Evolutionary conservation across 2,329 filamentous ascomycete genomes (phyloP), one percentile per base, ranked within the genome.

Genomic region (Madurella mycetomatis): DNA sequence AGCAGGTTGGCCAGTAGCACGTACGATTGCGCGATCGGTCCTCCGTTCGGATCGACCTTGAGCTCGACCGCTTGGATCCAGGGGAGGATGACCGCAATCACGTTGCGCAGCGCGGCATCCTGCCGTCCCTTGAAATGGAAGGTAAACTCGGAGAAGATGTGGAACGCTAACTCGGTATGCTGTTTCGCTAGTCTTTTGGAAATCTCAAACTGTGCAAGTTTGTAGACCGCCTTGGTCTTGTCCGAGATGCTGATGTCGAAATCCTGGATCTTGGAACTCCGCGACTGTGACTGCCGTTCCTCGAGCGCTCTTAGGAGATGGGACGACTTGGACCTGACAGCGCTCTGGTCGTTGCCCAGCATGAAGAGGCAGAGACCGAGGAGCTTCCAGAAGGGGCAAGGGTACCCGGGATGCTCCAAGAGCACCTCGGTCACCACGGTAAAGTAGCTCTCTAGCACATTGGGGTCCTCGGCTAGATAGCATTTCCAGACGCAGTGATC

Each of bases 171-270:
- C 61, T 96, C 91, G 0, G 88, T 83, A 67, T 99, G 90, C 60
- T 95, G 89, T 65, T 89, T 90, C 1, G 92, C 88, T 40, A 99
- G 80, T 17, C 92, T 82, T 65, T 92, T 91, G 0, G 94, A 97
- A 18, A 95, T 95, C 67, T 97, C 92, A 61, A 96, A 97, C 67
- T 99, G 94, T 0, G 95, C 94, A 43, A 95, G 78, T 72, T 99
- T 99, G 73, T 97, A 99, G 2, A 99, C 92, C 0, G 92, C 92
- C 61, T 95, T 95, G 0, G 95, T 99, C 72, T 96, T 97, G 72
- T 99, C 95, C 0, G 92, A 95, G 54, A 99, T 94, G 68, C 92
- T 96, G 64, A 99, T 97, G 65, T 99, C 94, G 55, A 96, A 95
- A 68, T 99, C 94, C 67, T 96, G 90, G 7, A 99, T 84, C 66